These are phyloP conservation scores for Xylariaceae sp. DNA, from an alignment of 2,329 filamentous ascomycete genomes.

Conservation along the genomic window DNA sequence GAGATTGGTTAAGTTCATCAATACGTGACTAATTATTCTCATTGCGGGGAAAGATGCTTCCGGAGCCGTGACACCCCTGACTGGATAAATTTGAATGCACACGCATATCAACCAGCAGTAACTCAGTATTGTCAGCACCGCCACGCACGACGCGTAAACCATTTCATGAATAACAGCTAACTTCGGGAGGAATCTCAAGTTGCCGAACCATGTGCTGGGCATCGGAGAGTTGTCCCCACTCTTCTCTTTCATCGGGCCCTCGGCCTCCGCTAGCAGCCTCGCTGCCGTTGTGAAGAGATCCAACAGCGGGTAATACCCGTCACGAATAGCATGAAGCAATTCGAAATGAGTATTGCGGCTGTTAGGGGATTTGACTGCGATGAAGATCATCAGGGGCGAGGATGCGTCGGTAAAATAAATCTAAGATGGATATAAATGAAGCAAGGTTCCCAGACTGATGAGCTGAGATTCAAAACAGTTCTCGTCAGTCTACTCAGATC, in stretches of 20 bases:
- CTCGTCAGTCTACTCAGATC: neutral
- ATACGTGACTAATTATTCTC: no score
- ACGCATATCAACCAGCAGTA: no score
- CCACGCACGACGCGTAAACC: neutral
- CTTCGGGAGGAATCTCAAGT: neutral
- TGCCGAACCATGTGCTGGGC: neutral
- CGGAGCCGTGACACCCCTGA: no score
- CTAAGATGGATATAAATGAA: constrained; percentile 5
- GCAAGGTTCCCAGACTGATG: neutral
- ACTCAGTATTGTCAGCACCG: no score
- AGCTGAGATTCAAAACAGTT: neutral
- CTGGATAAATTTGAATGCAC: no score
- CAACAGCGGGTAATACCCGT: no score
- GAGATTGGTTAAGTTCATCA: no score
- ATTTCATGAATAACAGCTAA: neutral
- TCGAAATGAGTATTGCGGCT: neutral
- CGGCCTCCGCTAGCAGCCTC: constrained; percentile 9
- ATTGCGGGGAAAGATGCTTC: no score
- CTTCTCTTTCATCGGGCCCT: constrained; percentile 11
- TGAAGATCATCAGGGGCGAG: neutral
- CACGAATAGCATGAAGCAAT: no score
- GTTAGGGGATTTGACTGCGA: neutral
- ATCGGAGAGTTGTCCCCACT: neutral
- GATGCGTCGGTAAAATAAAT: neutral
- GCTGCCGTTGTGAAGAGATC: no score